A percentile compares a stretch with the other conserved stretches of the same genome.
phyloP scores from a whole-genome alignment of 345 rosid species.

The Gossypium thurberi region DNA sequence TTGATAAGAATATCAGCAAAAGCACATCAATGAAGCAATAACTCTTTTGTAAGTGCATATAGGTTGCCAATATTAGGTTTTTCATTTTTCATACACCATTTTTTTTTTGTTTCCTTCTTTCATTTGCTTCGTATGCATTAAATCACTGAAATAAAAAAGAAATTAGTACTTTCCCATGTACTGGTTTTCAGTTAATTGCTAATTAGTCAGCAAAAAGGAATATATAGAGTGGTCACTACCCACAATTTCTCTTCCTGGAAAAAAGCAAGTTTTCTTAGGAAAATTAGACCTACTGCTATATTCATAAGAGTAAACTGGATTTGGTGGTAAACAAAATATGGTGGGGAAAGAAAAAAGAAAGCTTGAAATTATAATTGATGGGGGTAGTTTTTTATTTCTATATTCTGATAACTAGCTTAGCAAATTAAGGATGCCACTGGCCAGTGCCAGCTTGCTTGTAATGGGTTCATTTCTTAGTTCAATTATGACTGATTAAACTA shows the following conservation, averaged over 20 bases:
- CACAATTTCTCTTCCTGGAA: neutral
- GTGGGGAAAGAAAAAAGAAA: no score
- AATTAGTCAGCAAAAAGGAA: neutral
- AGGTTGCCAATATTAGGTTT: neutral
- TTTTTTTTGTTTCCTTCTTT: neutral
- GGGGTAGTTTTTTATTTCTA: neutral
- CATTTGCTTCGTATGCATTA: neutral
- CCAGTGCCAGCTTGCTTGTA: neutral
- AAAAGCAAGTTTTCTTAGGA: slow-evolving; percentile 4
- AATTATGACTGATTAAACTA: slow-evolving; percentile 18
- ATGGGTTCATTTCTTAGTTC: neutral
- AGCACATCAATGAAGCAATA: neutral
- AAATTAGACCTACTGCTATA: neutral
- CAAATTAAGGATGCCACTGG: neutral
- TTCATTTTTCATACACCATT: neutral
- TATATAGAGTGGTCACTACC: neutral
- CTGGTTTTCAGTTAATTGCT: neutral
- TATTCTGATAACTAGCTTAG: neutral
- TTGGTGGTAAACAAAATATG: no score
- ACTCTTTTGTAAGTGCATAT: neutral
- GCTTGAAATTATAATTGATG: neutral
- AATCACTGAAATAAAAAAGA: neutral
- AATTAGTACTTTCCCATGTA: neutral
- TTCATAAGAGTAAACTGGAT: neutral
- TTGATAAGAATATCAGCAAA: neutral